Evolutionary conservation across 164 flowering plant species (phyloP).

Genomic region (Tinospora cordifolia): DNA sequence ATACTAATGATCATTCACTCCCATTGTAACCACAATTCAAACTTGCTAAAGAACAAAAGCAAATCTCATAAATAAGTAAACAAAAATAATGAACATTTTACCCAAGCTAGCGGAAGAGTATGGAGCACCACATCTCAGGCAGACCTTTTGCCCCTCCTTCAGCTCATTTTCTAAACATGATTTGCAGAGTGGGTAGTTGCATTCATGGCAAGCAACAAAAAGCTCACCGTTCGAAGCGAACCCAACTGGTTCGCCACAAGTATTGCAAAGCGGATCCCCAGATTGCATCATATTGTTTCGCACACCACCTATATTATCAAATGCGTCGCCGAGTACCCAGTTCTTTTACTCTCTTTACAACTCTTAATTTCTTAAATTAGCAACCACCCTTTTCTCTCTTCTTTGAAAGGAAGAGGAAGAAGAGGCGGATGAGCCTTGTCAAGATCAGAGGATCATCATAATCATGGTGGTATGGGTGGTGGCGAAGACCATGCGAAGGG

Average conservation of each 20-base stretch:
- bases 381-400: not conserved
- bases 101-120: constrained; percentile 36
- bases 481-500: constrained; percentile 9
- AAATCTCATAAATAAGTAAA: not conserved
- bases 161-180: constrained; percentile 58
- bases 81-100: not conserved
- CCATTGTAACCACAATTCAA: not conserved
- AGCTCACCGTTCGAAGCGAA: constrained; percentile 48
- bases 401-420: not conserved
- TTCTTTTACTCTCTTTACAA: no score
- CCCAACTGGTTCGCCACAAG: constrained; percentile 73
- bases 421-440: not conserved
- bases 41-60: not conserved
- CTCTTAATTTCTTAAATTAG: not conserved
- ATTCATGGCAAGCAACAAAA: constrained; percentile 81
- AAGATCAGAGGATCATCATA: not conserved
- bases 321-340: no score
- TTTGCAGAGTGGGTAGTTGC: constrained; percentile 67
- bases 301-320: not conserved
- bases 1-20: not conserved
- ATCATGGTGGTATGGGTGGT: not conserved
- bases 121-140: constrained; percentile 64
- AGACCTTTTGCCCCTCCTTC: constrained; percentile 61
- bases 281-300: constrained; percentile 61
- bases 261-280: constrained; percentile 55